Conservation (phyloP, 305 asterid species). For the Ilex paraguariensis region DNA sequence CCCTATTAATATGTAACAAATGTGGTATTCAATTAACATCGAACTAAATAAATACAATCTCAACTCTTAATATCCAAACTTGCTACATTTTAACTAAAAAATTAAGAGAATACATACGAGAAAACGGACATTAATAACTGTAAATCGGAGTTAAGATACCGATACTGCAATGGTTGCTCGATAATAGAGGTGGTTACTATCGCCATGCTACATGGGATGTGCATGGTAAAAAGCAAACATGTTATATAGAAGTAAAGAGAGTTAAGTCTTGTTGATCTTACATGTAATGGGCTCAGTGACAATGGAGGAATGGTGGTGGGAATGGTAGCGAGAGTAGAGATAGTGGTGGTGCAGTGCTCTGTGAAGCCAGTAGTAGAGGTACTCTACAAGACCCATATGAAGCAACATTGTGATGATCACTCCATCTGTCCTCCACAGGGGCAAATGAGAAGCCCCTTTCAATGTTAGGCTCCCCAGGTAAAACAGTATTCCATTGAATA, state of each 20-base stretch:
- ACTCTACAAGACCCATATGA: constrained; percentile 72
- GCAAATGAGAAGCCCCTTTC: constrained; percentile 29
- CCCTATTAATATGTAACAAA: no score
- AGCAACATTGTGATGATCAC: constrained; percentile 43
- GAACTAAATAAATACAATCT: no score
- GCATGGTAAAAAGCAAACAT: background rate
- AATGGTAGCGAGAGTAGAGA: constrained; percentile 86
- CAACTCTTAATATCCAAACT: no score
- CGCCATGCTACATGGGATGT: background rate
- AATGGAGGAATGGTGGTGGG: constrained; percentile 91
- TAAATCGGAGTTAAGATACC: background rate
- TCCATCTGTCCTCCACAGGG: constrained; percentile 68
- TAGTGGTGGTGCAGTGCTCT: constrained; percentile 89
- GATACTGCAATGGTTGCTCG: background rate
- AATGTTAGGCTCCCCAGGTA: constrained; percentile 30
- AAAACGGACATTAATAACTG: no score
- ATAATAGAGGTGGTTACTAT: no score
- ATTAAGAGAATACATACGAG: background rate
- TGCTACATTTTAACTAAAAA: no score
- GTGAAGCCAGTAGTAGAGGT: constrained; percentile 88
- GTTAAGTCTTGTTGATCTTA: constrained; percentile 13
- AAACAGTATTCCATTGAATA: constrained; percentile 50
- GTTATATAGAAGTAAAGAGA: no score
- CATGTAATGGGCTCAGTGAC: constrained; percentile 91
- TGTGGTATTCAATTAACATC: no score